These are phyloP conservation scores for Nepenthes gracilis DNA, from an alignment of 148 eudicot species.

Conservation along the genomic window DNA sequence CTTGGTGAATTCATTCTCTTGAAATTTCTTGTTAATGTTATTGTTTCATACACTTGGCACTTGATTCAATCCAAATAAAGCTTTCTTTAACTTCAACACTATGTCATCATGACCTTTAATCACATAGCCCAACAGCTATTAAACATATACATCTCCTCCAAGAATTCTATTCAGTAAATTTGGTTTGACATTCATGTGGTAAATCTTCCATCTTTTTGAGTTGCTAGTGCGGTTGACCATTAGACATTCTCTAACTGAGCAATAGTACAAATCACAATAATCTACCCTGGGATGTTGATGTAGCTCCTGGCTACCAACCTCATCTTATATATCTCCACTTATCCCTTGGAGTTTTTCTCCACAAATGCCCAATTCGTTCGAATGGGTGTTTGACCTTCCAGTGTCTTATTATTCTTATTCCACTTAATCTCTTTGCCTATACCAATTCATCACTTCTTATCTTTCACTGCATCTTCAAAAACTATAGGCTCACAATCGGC, in stretches of 20 bases:
- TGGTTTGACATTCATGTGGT: conserved; percentile 8
- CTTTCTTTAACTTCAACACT: conserved; percentile 1
- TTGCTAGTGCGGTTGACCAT: neutral
- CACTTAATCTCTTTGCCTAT: too few species aligned
- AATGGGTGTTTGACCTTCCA: neutral
- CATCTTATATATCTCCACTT: conserved; percentile 3
- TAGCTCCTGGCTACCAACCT: conserved; percentile 6
- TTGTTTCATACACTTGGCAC: conserved; percentile 1
- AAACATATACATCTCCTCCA: conserved; percentile 5
- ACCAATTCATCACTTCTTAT: too few species aligned
- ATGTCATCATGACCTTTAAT: neutral
- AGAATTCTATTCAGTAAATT: conserved; percentile 1
- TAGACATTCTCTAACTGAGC: neutral
- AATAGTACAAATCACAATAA: conserved; percentile 4
- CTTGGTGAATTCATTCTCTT: neutral
- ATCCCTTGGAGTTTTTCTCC: neutral
- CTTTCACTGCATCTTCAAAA: too few species aligned
- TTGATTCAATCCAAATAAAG: conserved; percentile 5
- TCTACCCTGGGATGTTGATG: conserved; percentile 1
- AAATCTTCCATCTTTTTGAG: conserved; percentile 8
- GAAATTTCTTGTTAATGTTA: conserved; percentile 1
- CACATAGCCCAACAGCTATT: conserved; percentile 3
- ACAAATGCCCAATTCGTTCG: neutral
- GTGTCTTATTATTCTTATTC: too few species aligned
- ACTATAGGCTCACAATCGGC: too few species aligned